phyloP scores from a whole-genome alignment of 2,329 filamentous ascomycete genomes.

The Ilyonectria mors-panacis region DNA sequence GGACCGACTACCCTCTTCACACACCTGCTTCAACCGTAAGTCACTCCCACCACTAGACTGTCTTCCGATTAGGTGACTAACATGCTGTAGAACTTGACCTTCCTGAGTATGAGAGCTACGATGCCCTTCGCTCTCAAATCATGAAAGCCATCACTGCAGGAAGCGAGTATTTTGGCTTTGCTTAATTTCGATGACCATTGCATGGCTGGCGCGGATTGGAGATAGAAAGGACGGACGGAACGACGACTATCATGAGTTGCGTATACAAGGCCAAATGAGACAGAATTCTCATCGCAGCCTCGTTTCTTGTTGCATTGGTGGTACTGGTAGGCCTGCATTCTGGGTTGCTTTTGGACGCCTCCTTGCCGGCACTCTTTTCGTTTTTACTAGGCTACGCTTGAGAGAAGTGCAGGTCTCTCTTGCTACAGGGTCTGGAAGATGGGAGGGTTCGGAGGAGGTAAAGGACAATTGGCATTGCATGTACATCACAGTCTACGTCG shows the following conservation, averaged over 20 bases:
- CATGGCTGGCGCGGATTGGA: conserved; percentile 38
- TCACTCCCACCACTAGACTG: conserved; percentile 57
- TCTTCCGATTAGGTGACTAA: conserved; percentile 54
- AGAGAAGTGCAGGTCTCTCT: conserved; percentile 55
- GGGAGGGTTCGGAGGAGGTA: conserved; percentile 26
- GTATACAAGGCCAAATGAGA: conserved; percentile 17
- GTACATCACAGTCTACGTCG: conserved; percentile 38
- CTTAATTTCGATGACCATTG: conserved; percentile 65
- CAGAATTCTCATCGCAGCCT: conserved; percentile 27
- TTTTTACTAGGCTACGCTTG: conserved; percentile 23
- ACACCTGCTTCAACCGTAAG: conserved; percentile 99
- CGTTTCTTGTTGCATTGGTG: conserved; percentile 32
- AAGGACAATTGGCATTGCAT: conserved; percentile 33
- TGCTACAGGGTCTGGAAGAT: conserved; percentile 28
- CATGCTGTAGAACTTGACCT: conserved; percentile 86
- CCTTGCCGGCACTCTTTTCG: neutral
- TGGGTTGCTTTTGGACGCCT: conserved; percentile 30
- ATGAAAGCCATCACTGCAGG: conserved; percentile 98
- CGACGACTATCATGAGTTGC: conserved; percentile 12
- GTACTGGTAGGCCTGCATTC: conserved; percentile 23
- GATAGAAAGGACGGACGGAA: conserved; percentile 37
- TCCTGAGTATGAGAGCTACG: conserved; percentile 98
- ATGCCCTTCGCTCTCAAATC: conserved; percentile 86
- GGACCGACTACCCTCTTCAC: conserved; percentile 93
- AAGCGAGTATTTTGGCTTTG: conserved; percentile 97